These are phyloP conservation scores for Fusarium sp. DNA, from an alignment of 2,329 filamentous ascomycete species.

Conservation along the genomic window DNA sequence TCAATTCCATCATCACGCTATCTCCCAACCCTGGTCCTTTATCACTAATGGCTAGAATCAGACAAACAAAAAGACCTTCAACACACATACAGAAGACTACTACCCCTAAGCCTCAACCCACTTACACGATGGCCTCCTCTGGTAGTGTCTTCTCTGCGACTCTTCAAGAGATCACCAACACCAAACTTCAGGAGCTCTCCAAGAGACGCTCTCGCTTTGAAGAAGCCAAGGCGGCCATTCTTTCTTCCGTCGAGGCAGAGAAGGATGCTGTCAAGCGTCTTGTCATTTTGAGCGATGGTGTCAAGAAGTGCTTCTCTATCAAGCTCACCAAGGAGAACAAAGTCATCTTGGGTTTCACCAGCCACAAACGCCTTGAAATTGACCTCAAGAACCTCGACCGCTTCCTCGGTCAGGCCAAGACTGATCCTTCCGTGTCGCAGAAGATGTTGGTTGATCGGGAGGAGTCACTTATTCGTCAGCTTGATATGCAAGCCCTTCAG, in stretches of 20 bases:
- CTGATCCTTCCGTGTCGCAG: slow-evolving; percentile 53
- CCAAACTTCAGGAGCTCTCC: slow-evolving; percentile 55
- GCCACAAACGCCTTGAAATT: slow-evolving; percentile 41
- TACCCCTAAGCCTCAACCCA: neutral
- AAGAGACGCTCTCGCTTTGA: slow-evolving; percentile 53
- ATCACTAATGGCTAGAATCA: neutral
- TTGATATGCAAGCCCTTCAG: slow-evolving; percentile 54
- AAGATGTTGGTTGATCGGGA: slow-evolving; percentile 49
- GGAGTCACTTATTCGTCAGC: slow-evolving; percentile 47
- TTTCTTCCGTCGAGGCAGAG: slow-evolving; percentile 42
- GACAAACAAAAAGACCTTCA: neutral
- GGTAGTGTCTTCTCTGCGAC: slow-evolving; percentile 55
- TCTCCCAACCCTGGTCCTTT: neutral
- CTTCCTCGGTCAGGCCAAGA: slow-evolving; percentile 52
- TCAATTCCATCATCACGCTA: neutral
- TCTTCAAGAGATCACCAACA: slow-evolving; percentile 54
- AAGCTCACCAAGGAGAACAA: slow-evolving; percentile 43
- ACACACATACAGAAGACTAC: neutral
- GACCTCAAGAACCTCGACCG: slow-evolving; percentile 52
- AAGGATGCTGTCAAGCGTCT: slow-evolving; percentile 46
- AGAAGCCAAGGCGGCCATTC: slow-evolving; percentile 43
- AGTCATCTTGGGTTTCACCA: slow-evolving; percentile 35
- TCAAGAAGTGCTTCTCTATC: slow-evolving; percentile 50
- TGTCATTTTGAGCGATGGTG: slow-evolving; percentile 45
- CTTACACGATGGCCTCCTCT: slow-evolving; percentile 37